Evolutionary conservation across 129 eudicot genomes (phyloP), one percentile per base, ranked within the genome.

Genomic region (Flaveria brownii): DNA sequence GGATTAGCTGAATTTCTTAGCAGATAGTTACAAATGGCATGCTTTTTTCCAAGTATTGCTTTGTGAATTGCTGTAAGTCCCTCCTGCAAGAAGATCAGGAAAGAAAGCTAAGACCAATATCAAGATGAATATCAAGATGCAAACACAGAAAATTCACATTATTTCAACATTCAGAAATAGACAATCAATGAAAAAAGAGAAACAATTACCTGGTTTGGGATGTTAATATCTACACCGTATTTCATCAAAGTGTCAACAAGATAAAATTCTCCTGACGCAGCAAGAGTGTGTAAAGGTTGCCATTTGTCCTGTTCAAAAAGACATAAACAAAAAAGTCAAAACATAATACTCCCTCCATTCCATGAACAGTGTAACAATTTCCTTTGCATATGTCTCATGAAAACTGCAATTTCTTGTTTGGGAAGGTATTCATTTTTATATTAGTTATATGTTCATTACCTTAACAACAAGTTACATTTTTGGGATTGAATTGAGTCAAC

Each of bases 1-100:
- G 99, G 99, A 69, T 86, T 87, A 47, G 96, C 91, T 33, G 97
- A 95, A 84, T 95, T 96, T 87, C 99, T 86, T 78, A 95, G 80
- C 28, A 91, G 92, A 85, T 68, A 86, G 77, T 91, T 87, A 61
- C 88, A 84, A 22, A 95, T 81, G 70, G 99, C 97, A 71, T 95
- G 97, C 86, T 91, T 91, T 77, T 91, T 95, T 77, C 88, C 88
- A 77, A 88, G 86, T 74, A 89, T 86, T 71, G 97, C 97, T 86
- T 78, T 91, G 84, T 95, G 97, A 77, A 95, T 81, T 23, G 94
- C 97, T 47, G 93, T 87, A 68, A 89, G 82, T 16, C 99, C 99
- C 84, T 86, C 85, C 99, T 95, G 89, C 65, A 76, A 59, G 57
- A 47, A 49, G 76, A 74, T 41, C 47, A 62, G 13, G n/a, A 74